Percentiles rank a stretch among this genome's conserved stretches.
These are phyloP conservation scores for Sesbania bispinosa DNA, from an alignment of 306 rosid genomes.

Conservation along the genomic window DNA sequence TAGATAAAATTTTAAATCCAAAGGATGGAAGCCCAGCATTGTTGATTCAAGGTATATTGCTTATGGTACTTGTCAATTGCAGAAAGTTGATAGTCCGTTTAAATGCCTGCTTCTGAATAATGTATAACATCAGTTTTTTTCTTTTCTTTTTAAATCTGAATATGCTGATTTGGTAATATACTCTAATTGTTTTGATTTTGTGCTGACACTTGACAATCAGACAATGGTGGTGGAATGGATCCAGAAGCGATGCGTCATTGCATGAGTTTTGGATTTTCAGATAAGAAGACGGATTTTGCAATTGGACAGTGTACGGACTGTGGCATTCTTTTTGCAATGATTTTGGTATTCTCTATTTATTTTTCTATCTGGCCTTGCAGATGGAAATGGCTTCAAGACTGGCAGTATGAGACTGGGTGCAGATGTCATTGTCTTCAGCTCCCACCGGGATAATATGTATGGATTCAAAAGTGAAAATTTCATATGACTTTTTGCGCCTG, in stretches of 20 bases:
- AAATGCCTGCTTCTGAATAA: slow-evolving; percentile 11
- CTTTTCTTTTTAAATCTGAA: not conserved
- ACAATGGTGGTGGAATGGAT: slow-evolving; percentile 80
- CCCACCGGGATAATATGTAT: slow-evolving; percentile 49
- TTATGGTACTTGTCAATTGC: not conserved
- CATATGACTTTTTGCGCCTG: not conserved
- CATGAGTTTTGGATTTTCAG: slow-evolving; percentile 85
- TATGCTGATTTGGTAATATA: not conserved
- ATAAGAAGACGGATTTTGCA: slow-evolving; percentile 58
- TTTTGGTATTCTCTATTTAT: slow-evolving; percentile 26
- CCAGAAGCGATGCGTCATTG: slow-evolving; percentile 70
- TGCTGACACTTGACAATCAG: slow-evolving; percentile 37
- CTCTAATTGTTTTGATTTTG: not conserved
- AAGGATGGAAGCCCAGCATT: slow-evolving; percentile 74
- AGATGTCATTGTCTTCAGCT: slow-evolving; percentile 74
- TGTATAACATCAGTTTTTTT: not conserved
- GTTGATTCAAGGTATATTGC: slow-evolving; percentile 73
- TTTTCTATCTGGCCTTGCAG: slow-evolving; percentile 52
- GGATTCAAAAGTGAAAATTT: slow-evolving; percentile 21
- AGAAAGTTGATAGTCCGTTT: slow-evolving; percentile 13
- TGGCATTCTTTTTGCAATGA: slow-evolving; percentile 8
- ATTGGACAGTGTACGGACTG: slow-evolving; percentile 67
- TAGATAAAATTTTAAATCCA: slow-evolving; percentile 69
- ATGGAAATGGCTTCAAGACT: slow-evolving; percentile 95
- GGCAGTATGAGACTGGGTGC: slow-evolving; percentile 88